These are phyloP conservation scores for Litchi chinensis DNA, from an alignment of 345 rosid genomes.

Conservation along the genomic window DNA sequence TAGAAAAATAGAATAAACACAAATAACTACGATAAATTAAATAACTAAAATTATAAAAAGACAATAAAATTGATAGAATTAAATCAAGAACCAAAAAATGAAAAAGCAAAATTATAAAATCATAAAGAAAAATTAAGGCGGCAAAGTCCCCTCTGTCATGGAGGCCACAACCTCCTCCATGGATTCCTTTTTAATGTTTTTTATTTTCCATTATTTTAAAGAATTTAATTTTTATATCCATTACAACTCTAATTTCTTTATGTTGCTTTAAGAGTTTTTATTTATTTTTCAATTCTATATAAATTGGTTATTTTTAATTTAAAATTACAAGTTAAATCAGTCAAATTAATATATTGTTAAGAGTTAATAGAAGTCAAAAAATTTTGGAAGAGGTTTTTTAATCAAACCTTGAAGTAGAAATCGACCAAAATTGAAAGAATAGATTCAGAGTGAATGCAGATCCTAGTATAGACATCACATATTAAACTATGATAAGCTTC, in stretches of 20 bases:
- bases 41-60: no score
- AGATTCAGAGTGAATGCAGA: constrained; percentile 18
- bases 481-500: constrained; percentile 15
- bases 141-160: neutral
- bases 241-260: neutral
- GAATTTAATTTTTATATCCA: neutral
- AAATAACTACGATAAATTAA: no score
- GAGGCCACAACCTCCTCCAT: neutral
- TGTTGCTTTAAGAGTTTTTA: neutral
- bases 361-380: neutral
- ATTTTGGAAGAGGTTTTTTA: neutral
- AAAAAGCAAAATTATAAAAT: no score
- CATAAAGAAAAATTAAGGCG: neutral
- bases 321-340: neutral
- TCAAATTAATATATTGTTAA: neutral
- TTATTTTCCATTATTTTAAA: neutral
- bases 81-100: neutral
- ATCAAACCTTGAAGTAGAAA: neutral
- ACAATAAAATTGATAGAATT: no score
- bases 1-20: no score
- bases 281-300: neutral
- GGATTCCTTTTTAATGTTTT: neutral
- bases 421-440: neutral
- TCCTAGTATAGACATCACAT: neutral
- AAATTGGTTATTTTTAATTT: neutral